phyloP scores from a whole-genome alignment of 352 stramenopile species.

The Blastocystis sp. region DNA sequence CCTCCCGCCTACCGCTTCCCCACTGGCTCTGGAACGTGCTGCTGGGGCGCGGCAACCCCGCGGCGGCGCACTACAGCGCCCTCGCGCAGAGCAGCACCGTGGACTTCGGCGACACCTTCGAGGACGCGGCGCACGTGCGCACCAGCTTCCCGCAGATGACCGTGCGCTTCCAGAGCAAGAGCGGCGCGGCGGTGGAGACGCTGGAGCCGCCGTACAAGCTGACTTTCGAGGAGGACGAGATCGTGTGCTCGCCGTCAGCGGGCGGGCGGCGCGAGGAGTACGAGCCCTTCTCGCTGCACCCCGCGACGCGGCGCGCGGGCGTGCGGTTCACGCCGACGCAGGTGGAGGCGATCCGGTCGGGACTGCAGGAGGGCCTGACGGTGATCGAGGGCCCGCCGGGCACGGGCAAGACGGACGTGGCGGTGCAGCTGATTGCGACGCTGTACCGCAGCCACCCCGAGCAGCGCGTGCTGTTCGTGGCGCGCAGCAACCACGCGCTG shows the following conservation, averaged over 20 bases:
- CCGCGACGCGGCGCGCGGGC: slow-evolving; percentile 85
- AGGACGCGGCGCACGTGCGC: slow-evolving; percentile 76
- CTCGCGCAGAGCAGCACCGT: slow-evolving; percentile 70
- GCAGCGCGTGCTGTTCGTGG: no score
- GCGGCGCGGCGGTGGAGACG: slow-evolving; percentile 10
- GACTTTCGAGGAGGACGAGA: slow-evolving; percentile 30
- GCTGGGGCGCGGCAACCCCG: slow-evolving; percentile 85
- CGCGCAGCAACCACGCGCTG: no score
- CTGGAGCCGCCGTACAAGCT: slow-evolving; percentile 53
- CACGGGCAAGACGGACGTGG: slow-evolving; percentile 72
- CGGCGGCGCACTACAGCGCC: slow-evolving; percentile 78
- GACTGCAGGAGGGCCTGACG: slow-evolving; percentile 87
- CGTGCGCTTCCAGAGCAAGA: slow-evolving; percentile 44
- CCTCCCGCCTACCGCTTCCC: slow-evolving; percentile 76
- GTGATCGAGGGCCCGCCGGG: slow-evolving; percentile 73
- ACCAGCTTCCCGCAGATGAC: slow-evolving; percentile 73
- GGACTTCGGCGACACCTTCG: slow-evolving; percentile 82
- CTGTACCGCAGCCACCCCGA: slow-evolving; percentile 77
- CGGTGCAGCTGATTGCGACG: slow-evolving; percentile 87
- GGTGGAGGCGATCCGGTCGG: slow-evolving; percentile 73
- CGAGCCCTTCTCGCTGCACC: slow-evolving; percentile 84
- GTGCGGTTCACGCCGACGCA: background rate
- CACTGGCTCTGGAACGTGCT: slow-evolving; percentile 88
- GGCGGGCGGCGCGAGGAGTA: slow-evolving; percentile 65
- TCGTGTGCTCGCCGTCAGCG: slow-evolving; percentile 7